Base-by-base conservation (phyloP, 1,284 basidiomycete genomes). In the Malassezia globosa region DNA sequence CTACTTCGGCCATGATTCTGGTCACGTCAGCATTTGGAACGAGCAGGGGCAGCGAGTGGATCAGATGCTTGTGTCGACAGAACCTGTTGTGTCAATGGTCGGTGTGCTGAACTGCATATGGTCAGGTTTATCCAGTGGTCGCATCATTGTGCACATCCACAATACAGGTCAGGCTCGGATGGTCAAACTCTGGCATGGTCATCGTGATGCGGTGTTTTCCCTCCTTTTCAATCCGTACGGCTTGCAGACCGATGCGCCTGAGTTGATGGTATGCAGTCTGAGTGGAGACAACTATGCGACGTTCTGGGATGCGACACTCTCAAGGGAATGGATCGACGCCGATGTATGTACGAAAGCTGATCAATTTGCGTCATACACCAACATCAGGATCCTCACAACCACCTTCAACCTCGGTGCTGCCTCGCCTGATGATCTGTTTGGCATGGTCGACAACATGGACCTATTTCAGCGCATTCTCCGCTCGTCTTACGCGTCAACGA, bases 341-440 rank as follows among this genome's bases (percentile, higher is more conserved):
- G 83, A 85, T 59, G 74, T 95, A 16, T 70, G 80, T 55, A 82
- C 82, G 64, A 79, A 81, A 18, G 86, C 92, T 70, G 72, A 75
- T 0, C 76, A 82, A 21, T 96, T 83, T 73, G 87, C 84, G 71
- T 78, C 78, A 5, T 89, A 84, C 76, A 78, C 87, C 25, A 75
- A 82, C 18, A 73, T 94, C 54, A 83, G 80, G 8, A 76, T 85
- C 0, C 80, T 96, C n/a, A 77, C 88, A 27, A 79, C 88, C 34
- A 84, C 88, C 0, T 97, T 87, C 87, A 97, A 97, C 70, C 81
- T 88, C 43, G 90, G 92, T 69, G 84, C 88, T 1, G 81, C 83
- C 3, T 82, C 82, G 56, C 90, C 90, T 0, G 81, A 82, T 34
- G 76, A 83, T 13, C 75, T 97, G 16, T 55, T 66, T 36, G 48